Percentiles rank a stretch among this genome's conserved stretches.
phyloP scores from a whole-genome alignment of 176 grass and related monocot genomes.

The Secale cereale region DNA sequence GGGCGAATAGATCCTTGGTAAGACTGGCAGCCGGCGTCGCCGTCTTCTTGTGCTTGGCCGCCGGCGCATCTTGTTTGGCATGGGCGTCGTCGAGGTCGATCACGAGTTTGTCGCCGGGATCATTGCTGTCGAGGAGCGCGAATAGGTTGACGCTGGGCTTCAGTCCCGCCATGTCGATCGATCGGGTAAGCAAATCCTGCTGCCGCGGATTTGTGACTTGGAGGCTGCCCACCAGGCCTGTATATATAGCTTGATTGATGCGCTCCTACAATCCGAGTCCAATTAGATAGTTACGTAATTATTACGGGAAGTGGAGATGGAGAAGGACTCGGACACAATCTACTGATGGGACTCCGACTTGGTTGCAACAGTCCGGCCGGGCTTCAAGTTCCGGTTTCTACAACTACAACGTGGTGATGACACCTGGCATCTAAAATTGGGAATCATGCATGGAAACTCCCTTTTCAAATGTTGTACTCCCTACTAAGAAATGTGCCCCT shows the following conservation, averaged over 20 bases:
- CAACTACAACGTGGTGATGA: too few relatives aligned
- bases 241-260: background rate
- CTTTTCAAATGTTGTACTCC: too few relatives aligned
- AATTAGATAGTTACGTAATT: too few relatives aligned
- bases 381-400: too few relatives aligned
- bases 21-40: background rate
- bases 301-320: too few relatives aligned
- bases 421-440: too few relatives aligned
- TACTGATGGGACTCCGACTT: too few relatives aligned
- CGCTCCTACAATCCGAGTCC: too few relatives aligned
- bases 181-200: background rate
- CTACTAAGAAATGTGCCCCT: too few relatives aligned
- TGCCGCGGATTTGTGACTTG: background rate
- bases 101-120: background rate
- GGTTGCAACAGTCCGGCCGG: too few relatives aligned
- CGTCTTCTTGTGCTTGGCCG: background rate
- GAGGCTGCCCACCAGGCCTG: background rate
- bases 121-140: background rate
- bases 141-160: background rate
- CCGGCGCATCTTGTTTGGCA: background rate
- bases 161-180: background rate
- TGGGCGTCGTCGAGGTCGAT: background rate
- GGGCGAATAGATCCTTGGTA: background rate
- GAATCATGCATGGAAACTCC: too few relatives aligned
- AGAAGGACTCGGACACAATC: too few relatives aligned